phyloP scores from a whole-genome alignment of 768 basidiomycete species.

The Nidularia sp. region DNA sequence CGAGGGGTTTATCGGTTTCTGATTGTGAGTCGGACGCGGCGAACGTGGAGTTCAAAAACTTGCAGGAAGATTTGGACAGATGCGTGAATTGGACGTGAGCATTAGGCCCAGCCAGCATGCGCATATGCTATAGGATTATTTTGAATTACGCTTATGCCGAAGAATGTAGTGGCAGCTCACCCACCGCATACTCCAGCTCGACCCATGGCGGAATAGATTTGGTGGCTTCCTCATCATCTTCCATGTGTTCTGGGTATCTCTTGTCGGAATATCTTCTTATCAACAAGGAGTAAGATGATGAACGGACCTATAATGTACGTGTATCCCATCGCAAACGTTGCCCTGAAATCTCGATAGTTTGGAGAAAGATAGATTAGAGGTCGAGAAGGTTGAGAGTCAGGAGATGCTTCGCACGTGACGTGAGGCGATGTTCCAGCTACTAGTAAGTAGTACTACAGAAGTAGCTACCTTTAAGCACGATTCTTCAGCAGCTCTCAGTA shows the following conservation, averaged over 20 bases:
- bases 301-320: constrained; percentile 43
- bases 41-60: constrained; percentile 42
- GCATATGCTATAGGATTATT: constrained; percentile 65
- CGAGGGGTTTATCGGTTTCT: constrained; percentile 13
- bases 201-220: constrained; percentile 86
- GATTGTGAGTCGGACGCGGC: constrained; percentile 6
- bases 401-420: too few relatives aligned
- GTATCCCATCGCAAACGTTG: constrained; percentile 29
- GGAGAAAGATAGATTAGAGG: too few relatives aligned
- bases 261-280: background rate
- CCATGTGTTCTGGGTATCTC: constrained; percentile 75
- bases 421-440: too few relatives aligned
- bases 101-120: constrained; percentile 60
- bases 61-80: constrained; percentile 68
- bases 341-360: too few relatives aligned
- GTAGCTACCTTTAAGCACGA: too few relatives aligned
- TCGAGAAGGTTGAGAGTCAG: too few relatives aligned
- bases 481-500: too few relatives aligned
- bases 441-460: too few relatives aligned
- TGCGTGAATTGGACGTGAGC: constrained; percentile 80
- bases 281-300: background rate
- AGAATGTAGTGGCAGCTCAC: constrained; percentile 13
- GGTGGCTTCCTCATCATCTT: constrained; percentile 79
- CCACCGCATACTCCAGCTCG: constrained; percentile 82
- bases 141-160: background rate